Evolutionary conservation across 441 rosid genomes (phyloP).

Genomic region (Jatropha multifida): DNA sequence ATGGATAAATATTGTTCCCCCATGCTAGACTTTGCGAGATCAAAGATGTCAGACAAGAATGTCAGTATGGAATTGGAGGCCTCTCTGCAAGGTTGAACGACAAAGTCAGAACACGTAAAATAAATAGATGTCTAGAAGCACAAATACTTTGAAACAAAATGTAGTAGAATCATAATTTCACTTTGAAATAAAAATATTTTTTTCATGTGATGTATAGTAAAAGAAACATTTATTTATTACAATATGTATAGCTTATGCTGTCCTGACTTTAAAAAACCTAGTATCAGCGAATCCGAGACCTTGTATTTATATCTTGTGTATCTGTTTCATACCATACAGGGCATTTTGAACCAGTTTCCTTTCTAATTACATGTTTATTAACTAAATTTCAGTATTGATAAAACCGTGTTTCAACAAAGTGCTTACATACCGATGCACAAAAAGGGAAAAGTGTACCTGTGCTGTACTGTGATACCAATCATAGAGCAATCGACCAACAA

Average conservation of each 20-base stretch:
- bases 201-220: not conserved
- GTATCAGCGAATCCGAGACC: not conserved
- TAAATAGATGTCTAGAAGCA: not conserved
- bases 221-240: not conserved
- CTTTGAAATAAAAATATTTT: not conserved
- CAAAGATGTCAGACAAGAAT: constrained; percentile 87
- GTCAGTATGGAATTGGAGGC: constrained; percentile 95
- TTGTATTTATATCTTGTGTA: not conserved
- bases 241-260: not conserved
- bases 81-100: constrained; percentile 60
- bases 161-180: not conserved
- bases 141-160: not conserved
- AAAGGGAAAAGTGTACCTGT: constrained; percentile 50
- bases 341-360: not conserved
- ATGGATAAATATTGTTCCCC: constrained; percentile 63
- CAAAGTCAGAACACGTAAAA: not conserved
- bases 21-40: constrained; percentile 63
- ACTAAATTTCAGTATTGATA: not conserved
- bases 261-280: not conserved
- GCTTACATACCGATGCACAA: not conserved
- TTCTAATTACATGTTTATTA: not conserved
- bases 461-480: constrained; percentile 92
- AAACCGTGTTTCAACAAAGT: not conserved
- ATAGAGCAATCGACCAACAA: constrained; percentile 75
- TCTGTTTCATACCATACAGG: not conserved